Evolutionary conservation across 1,284 basidiomycete genomes (phyloP).

Genomic region (Ceratobasidium sp.): DNA sequence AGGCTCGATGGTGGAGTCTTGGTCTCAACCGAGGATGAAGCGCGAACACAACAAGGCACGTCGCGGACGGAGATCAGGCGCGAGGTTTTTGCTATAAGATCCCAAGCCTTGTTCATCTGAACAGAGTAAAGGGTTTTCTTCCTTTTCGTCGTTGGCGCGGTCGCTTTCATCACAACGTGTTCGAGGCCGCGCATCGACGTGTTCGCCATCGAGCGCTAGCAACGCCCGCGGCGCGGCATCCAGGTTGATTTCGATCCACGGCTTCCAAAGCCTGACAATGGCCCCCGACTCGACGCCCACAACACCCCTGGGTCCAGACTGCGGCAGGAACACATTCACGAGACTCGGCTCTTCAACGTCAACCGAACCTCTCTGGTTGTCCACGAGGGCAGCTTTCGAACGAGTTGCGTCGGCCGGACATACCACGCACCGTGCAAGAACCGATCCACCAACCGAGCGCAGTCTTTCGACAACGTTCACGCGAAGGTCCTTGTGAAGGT

Average conservation of each 20-base stretch:
- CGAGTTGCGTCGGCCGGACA: neutral
- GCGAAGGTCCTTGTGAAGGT: slow-evolving; percentile 16
- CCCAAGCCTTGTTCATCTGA: neutral
- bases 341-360: neutral
- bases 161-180: neutral
- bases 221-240: slow-evolving; percentile 10
- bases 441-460: slow-evolving; percentile 24
- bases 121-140: slow-evolving; percentile 4
- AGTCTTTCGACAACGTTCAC: slow-evolving; percentile 23
- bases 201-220: slow-evolving; percentile 14
- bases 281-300: slow-evolving; percentile 9
- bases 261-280: slow-evolving; percentile 37
- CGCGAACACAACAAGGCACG: slow-evolving; percentile 41
- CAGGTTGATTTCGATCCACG: slow-evolving; percentile 38
- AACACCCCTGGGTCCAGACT: slow-evolving; percentile 17
- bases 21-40: slow-evolving; percentile 29
- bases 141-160: slow-evolving; percentile 14
- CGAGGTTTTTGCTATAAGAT: slow-evolving; percentile 38
- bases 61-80: slow-evolving; percentile 26
- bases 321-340: slow-evolving; percentile 26
- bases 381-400: neutral
- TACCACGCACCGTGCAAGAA: slow-evolving; percentile 20
- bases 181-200: slow-evolving; percentile 12
- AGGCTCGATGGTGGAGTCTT: neutral
- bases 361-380: neutral